Evolutionary conservation across 1,284 basidiomycete genomes (phyloP), one percentile per base, ranked within the genome.

Genomic region (Phellopilus nigrolimitatus): DNA sequence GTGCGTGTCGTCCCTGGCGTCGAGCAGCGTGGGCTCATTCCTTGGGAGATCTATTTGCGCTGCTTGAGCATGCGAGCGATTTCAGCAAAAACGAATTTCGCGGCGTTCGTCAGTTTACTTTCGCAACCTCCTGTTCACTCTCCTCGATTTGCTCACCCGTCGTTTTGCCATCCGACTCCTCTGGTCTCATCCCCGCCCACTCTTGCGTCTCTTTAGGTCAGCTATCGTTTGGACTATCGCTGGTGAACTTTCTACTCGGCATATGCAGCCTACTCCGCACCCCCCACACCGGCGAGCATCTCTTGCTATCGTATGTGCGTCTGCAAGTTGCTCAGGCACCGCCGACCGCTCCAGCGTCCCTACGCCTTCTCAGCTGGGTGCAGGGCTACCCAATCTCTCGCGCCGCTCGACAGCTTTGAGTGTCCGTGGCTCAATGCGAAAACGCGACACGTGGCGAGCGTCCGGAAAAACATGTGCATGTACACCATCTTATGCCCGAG

Each of bases 161-260:
- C 79, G 95, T 51, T 81, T 86, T 0, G 87, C 91, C 82, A 95
- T 63, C 86, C 86, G 57, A 78, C 79, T 79, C 72, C 12, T 92
- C 89, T 8, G 89, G 90, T 5, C 84, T 92, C 57, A 92, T n/a
- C 89, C 0, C 90, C 90, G 1, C 84, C 88, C 24, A 82, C 87
- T 1, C 74, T 94, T 30, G 87, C 90, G 0, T 82, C 89, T n/a
- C 76, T 92, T 95, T 95, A 66, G 88, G 87, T 0, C 89, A 87
- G 4, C 73, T 88, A 21, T 68, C 95, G 37, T 95, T 95, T 59
- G 89, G n/a, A n/a, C n/a, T n/a, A n/a, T n/a, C n/a, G n/a, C n/a
- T n/a, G n/a, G n/a, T n/a, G n/a, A n/a, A n/a, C 84, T 1, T 91
- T 91, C 68, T 83, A 87, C 52, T 76, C 80, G 60, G 80, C 87